phyloP scores from a whole-genome alignment of 257 asterid genomes.

The Nicotiana obtusifolia region DNA sequence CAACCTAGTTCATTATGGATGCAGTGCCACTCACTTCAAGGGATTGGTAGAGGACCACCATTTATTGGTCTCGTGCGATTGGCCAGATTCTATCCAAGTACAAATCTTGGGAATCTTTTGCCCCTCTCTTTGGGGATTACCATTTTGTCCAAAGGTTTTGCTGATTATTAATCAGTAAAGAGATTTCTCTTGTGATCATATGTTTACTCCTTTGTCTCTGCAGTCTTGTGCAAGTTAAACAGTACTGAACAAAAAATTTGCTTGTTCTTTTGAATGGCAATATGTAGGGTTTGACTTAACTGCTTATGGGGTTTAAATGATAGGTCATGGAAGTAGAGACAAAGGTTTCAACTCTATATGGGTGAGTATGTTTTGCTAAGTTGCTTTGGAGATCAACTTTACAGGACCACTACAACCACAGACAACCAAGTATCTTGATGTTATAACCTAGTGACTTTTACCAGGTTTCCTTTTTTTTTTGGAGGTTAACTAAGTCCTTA shows the following conservation, averaged over 20 bases:
- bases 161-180: constrained; percentile 2
- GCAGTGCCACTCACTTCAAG: constrained; percentile 34
- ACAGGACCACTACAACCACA: constrained; percentile 40
- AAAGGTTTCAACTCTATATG: constrained; percentile 19
- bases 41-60: constrained; percentile 53
- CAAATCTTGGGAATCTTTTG: constrained; percentile 18
- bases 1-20: constrained; percentile 17
- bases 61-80: constrained; percentile 29
- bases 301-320: neutral
- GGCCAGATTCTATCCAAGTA: constrained; percentile 20
- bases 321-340: neutral
- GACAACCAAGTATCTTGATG: constrained; percentile 18
- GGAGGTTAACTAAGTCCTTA: neutral
- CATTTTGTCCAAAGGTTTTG: neutral
- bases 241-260: neutral
- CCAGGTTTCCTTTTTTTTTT: neutral
- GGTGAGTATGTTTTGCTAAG: constrained; percentile 20
- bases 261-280: neutral
- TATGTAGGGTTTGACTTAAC: neutral
- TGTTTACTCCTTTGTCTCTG: neutral
- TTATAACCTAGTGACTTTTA: neutral
- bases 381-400: constrained; percentile 22
- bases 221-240: neutral
- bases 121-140: neutral
- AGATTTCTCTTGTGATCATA: neutral